A percentile compares a stretch with the other conserved stretches of the same genome.
These are phyloP conservation scores for Cerioporus squamosus DNA, from an alignment of 1,284 basidiomycete genomes.

Conservation along the genomic window DNA sequence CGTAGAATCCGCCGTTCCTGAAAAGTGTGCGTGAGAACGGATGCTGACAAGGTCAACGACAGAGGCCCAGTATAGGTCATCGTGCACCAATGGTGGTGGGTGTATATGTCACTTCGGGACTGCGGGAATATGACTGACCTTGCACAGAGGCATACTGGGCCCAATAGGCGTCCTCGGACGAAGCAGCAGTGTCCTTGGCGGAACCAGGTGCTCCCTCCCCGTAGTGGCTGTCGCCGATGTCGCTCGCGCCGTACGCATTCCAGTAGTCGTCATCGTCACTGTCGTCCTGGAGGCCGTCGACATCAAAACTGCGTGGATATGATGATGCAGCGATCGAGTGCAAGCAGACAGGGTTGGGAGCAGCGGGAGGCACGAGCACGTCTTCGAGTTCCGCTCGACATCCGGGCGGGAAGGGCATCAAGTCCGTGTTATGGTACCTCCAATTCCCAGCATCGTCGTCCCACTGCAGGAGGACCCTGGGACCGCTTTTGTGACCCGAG, in stretches of 20 bases:
- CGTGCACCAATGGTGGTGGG: neutral
- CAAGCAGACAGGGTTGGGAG: constrained; percentile 3
- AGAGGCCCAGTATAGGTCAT: neutral
- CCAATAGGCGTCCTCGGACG: constrained; percentile 76
- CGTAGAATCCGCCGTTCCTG: constrained; percentile 47
- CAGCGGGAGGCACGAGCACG: constrained; percentile 19
- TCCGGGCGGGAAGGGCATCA: constrained; percentile 74
- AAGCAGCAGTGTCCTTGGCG: constrained; percentile 32
- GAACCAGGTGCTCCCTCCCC: constrained; percentile 9
- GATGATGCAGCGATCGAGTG: constrained; percentile 12
- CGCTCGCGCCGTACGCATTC: constrained; percentile 57
- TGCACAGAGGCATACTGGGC: constrained; percentile 70
- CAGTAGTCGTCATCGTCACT: constrained; percentile 63
- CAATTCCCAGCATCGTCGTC: constrained; percentile 56
- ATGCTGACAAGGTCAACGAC: neutral
- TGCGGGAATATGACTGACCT: constrained; percentile 44
- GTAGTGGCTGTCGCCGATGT: constrained; percentile 33
- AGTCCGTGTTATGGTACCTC: constrained; percentile 70
- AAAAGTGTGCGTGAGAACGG: constrained; percentile 1
- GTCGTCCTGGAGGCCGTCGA: constrained; percentile 30
- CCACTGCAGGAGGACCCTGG: constrained; percentile 73
- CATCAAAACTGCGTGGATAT: constrained; percentile 27
- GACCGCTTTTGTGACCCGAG: constrained; percentile 36
- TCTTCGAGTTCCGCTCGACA: constrained; percentile 48
- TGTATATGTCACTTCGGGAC: too few relatives aligned